Evolutionary conservation across 306 rosid genomes (phyloP).

Genomic region (Sophora flavescens): DNA sequence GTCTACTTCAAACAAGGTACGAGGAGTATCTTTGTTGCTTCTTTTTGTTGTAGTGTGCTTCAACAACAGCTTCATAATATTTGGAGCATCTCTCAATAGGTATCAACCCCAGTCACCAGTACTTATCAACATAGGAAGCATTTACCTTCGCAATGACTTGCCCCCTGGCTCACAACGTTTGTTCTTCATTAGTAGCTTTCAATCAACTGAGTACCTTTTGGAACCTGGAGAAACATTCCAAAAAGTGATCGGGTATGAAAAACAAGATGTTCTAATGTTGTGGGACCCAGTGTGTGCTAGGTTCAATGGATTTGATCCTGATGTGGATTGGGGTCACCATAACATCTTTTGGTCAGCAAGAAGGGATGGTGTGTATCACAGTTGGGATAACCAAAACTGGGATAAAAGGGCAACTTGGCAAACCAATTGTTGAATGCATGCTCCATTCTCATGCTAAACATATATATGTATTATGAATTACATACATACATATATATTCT

Average conservation of each 20-base stretch:
- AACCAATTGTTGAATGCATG: no score
- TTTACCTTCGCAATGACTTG: not conserved
- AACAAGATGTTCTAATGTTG: not conserved
- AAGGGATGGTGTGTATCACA: conserved; percentile 21
- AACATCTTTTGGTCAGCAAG: not conserved
- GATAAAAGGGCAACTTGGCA: not conserved
- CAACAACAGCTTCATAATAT: no score
- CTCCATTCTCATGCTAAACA: no score
- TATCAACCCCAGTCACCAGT: not conserved
- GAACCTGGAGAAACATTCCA: not conserved
- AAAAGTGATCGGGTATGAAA: not conserved
- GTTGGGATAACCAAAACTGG: not conserved
- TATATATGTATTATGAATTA: no score
- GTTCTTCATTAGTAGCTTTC: not conserved
- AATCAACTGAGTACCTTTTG: not conserved
- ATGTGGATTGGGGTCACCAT: not conserved
- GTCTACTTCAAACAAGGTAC: not conserved
- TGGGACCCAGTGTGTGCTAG: not conserved
- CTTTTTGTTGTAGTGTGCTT: not conserved
- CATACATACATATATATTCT: no score
- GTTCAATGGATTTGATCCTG: not conserved
- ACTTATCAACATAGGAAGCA: not conserved
- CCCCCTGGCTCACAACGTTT: not conserved
- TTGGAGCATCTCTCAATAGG: no score
- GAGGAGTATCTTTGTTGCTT: not conserved